phyloP scores from a whole-genome alignment of 805 yeast genomes.

The Metschnikowia anglica region DNA sequence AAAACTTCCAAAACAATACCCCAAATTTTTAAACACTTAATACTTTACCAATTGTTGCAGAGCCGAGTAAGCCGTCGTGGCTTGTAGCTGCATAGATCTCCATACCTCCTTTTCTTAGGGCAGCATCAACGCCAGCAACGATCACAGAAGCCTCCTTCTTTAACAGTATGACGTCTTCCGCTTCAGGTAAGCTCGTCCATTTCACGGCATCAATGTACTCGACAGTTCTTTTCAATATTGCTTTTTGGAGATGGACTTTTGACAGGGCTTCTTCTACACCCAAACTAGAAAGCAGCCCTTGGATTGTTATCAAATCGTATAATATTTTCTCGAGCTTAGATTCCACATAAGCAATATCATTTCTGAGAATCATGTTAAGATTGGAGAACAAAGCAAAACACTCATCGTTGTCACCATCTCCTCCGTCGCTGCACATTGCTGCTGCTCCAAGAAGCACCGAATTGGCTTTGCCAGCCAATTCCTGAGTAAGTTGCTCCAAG shows the following conservation, averaged over 20 bases:
- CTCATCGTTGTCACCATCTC: neutral
- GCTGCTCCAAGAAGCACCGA: constrained; percentile 1
- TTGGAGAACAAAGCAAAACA: neutral
- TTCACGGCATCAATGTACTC: neutral
- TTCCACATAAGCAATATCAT: neutral
- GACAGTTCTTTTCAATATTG: neutral
- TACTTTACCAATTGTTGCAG: no score
- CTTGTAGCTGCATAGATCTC: no score
- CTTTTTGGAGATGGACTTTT: neutral
- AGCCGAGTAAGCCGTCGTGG: no score
- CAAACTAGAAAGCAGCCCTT: neutral
- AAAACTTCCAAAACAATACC: no score
- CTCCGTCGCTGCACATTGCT: neutral
- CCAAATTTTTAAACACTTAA: no score
- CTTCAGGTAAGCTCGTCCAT: constrained; percentile 2
- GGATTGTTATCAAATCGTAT: neutral
- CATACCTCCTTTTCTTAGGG: neutral
- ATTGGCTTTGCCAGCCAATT: neutral
- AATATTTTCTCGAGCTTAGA: neutral
- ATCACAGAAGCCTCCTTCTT: neutral
- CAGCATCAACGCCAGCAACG: neutral
- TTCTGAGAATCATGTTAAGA: neutral
- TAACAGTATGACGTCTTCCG: neutral
- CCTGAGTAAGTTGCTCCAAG: neutral
- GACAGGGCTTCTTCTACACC: neutral